Evolutionary conservation across 345 rosid genomes (phyloP).

Genomic region (Stellera chamaejasme): DNA sequence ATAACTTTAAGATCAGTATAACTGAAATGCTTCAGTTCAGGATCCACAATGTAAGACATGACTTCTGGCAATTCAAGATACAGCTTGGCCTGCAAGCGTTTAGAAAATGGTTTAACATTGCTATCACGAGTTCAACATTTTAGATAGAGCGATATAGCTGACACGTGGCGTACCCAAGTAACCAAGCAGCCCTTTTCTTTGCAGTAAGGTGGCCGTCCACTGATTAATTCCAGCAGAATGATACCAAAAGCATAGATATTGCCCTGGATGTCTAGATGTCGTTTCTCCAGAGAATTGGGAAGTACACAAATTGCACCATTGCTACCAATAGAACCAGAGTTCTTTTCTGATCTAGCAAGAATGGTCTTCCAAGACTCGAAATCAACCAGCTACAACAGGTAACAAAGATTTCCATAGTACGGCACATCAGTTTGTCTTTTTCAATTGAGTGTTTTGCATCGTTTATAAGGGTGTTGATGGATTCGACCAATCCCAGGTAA

Average conservation of each 20-base stretch:
- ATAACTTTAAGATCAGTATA: constrained; percentile 67
- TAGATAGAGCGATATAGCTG: background rate
- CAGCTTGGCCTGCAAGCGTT: constrained; percentile 64
- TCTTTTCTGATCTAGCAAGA: constrained; percentile 82
- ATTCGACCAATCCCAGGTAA: too few species aligned
- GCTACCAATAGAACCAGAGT: constrained; percentile 59
- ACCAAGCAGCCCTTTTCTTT: constrained; percentile 83
- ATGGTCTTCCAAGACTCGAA: constrained; percentile 96
- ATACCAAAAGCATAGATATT: constrained; percentile 85
- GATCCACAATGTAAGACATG: constrained; percentile 77
- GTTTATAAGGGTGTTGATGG: too few species aligned
- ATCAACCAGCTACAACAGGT: constrained; percentile 70
- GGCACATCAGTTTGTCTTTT: too few species aligned
- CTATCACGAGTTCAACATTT: background rate
- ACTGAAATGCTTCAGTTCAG: constrained; percentile 71
- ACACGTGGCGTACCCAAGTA: constrained; percentile 61
- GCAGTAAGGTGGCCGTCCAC: constrained; percentile 86
- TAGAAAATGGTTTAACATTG: constrained; percentile 3
- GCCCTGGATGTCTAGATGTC: constrained; percentile 74
- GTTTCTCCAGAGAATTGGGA: constrained; percentile 62
- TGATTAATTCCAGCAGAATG: constrained; percentile 75
- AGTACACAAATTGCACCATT: constrained; percentile 79
- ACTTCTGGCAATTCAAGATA: constrained; percentile 70
- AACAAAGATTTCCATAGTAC: background rate
- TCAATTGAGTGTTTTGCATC: too few species aligned